phyloP scores from a whole-genome alignment of 345 rosid genomes.

The Eucalyptus caleyi region DNA sequence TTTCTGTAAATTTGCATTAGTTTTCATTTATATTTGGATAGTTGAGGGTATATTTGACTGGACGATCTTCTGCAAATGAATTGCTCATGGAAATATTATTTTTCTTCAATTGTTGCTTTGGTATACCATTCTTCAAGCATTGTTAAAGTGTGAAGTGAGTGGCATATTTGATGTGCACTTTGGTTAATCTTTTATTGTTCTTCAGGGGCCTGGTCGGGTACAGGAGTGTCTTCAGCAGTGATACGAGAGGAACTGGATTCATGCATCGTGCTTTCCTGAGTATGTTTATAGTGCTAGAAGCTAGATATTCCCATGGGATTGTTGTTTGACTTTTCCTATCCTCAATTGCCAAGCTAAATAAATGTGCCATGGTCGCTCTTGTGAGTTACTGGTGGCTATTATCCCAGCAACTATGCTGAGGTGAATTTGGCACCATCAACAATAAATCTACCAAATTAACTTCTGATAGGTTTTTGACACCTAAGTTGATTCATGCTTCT shows the following conservation, averaged over 20 bases:
- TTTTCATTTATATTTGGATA: neutral
- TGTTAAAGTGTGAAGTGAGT: neutral
- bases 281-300: conserved; percentile 18
- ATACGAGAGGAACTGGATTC: conserved; percentile 95
- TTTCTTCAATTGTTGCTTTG: neutral
- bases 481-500: neutral
- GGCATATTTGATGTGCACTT: neutral
- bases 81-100: neutral
- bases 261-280: conserved; percentile 98
- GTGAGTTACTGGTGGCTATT: neutral
- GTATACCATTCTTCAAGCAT: neutral
- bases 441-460: neutral
- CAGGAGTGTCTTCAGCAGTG: conserved; percentile 97
- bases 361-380: neutral
- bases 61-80: neutral
- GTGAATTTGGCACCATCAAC: neutral
- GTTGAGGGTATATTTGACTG: neutral
- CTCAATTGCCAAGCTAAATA: neutral
- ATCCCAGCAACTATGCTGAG: neutral
- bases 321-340: neutral
- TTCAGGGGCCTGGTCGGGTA: conserved; percentile 94
- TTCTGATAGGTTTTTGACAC: neutral
- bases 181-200: neutral
- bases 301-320: neutral
- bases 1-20: neutral